phyloP scores from a whole-genome alignment of 2,329 filamentous ascomycete genomes.

The Elsinoe australis region DNA sequence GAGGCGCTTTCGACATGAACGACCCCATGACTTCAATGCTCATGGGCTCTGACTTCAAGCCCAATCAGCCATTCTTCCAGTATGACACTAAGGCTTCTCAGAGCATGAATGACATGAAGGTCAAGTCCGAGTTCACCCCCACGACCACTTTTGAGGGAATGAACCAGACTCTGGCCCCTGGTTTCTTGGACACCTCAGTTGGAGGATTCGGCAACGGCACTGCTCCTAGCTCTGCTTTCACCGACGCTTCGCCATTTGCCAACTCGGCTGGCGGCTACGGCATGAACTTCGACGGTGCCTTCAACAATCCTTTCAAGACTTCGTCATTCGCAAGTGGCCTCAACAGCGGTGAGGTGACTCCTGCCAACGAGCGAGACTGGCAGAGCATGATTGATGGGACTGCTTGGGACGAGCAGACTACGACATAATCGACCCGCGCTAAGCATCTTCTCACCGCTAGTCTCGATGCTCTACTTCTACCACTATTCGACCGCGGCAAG shows the following conservation, averaged over 20 bases:
- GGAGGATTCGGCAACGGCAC: conserved; percentile 22
- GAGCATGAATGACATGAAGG: conserved; percentile 23
- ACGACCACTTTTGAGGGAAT: conserved; percentile 32
- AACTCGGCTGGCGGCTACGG: conserved; percentile 23
- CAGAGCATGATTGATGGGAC: conserved; percentile 25
- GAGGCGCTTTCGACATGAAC: conserved; percentile 37
- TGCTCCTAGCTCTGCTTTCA: conserved; percentile 22
- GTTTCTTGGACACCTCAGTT: conserved; percentile 28
- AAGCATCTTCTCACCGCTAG: not conserved
- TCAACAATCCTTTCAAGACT: conserved; percentile 22
- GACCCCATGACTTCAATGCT: conserved; percentile 41
- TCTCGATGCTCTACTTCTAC: not conserved
- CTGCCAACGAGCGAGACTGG: conserved; percentile 25
- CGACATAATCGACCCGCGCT: not conserved
- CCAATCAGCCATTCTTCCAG: conserved; percentile 38
- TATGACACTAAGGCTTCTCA: conserved; percentile 38
- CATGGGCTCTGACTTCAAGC: conserved; percentile 35
- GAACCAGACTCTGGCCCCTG: conserved; percentile 35
- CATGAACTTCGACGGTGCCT: conserved; percentile 21
- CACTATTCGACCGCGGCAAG: conserved; percentile 14
- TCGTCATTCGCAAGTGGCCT: conserved; percentile 19
- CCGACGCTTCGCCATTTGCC: conserved; percentile 24
- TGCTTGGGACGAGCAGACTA: conserved; percentile 20
- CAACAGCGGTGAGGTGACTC: conserved; percentile 24
- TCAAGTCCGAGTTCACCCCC: conserved; percentile 24